Percentiles rank a stretch among this genome's conserved stretches.
phyloP scores from a whole-genome alignment of 768 basidiomycete genomes.

The Mycena vitilis region DNA sequence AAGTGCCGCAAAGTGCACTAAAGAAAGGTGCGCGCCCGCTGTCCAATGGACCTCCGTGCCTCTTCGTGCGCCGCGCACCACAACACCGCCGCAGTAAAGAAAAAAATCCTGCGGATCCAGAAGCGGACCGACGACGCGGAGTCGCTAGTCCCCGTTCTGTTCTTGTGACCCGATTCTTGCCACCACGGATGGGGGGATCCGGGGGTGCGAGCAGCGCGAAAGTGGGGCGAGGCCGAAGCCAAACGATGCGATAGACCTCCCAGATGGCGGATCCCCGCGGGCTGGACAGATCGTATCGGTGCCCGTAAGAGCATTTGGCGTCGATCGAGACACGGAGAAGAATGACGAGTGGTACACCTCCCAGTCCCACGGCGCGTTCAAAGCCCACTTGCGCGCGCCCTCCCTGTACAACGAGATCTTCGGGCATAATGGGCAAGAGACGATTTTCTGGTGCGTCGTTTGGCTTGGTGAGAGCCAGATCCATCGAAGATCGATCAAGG shows the following conservation, averaged over 20 bases:
- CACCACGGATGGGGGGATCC: background rate
- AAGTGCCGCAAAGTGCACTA: constrained; percentile 33
- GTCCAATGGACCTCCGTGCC: background rate
- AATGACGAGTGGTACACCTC: constrained; percentile 10
- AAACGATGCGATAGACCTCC: background rate
- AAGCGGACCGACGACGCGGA: background rate
- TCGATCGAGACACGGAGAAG: constrained; percentile 18
- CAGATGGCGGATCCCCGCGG: too few relatives aligned
- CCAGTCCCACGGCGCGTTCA: constrained; percentile 25
- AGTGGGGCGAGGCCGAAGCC: constrained; percentile 7
- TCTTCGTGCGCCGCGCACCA: constrained; percentile 23
- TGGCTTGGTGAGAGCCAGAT: constrained; percentile 19
- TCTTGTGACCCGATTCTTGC: background rate
- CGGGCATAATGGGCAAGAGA: constrained; percentile 16
- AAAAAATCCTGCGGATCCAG: background rate
- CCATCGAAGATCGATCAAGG: constrained; percentile 13
- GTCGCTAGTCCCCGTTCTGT: too few relatives aligned
- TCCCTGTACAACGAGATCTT: constrained; percentile 23
- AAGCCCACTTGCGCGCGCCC: constrained; percentile 16
- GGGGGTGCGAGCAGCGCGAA: background rate
- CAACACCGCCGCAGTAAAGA: constrained; percentile 6
- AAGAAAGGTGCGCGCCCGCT: constrained; percentile 8
- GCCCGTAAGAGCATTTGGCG: too few relatives aligned
- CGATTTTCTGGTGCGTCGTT: constrained; percentile 18
- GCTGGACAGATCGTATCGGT: too few relatives aligned